These are phyloP conservation scores for Telfairia occidentalis DNA, from an alignment of 331 rosid species.

Conservation along the genomic window DNA sequence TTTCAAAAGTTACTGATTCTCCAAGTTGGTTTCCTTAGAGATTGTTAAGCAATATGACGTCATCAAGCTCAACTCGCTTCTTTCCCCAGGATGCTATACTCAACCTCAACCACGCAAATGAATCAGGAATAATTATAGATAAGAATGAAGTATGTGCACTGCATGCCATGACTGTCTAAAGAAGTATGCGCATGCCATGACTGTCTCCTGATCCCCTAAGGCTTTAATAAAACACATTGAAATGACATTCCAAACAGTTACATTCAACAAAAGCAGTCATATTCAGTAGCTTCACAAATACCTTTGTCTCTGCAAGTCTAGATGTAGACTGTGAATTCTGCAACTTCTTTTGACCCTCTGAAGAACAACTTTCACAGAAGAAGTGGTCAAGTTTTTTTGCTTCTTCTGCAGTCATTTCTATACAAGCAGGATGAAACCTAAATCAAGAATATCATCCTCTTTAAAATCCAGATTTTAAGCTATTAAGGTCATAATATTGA, in stretches of 20 bases:
- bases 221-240: neutral
- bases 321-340: slow-evolving; percentile 59
- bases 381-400: slow-evolving; percentile 85
- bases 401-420: slow-evolving; percentile 94
- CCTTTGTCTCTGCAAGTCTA: slow-evolving; percentile 73
- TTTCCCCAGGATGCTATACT: neutral
- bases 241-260: no score
- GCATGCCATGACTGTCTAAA: neutral
- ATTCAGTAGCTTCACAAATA: slow-evolving; percentile 16
- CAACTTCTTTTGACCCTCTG: slow-evolving; percentile 82
- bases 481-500: neutral
- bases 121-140: neutral
- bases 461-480: neutral
- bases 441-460: slow-evolving; percentile 21
- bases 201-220: neutral
- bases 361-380: slow-evolving; percentile 82
- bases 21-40: neutral
- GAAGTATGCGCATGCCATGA: neutral
- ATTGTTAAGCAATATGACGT: neutral
- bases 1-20: no score
- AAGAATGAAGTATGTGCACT: neutral
- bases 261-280: neutral
- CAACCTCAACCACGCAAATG: neutral
- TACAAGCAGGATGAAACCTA: slow-evolving; percentile 99
- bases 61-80: neutral